phyloP scores from a whole-genome alignment of 1,284 basidiomycete genomes.

The Puccinia triticina region DNA sequence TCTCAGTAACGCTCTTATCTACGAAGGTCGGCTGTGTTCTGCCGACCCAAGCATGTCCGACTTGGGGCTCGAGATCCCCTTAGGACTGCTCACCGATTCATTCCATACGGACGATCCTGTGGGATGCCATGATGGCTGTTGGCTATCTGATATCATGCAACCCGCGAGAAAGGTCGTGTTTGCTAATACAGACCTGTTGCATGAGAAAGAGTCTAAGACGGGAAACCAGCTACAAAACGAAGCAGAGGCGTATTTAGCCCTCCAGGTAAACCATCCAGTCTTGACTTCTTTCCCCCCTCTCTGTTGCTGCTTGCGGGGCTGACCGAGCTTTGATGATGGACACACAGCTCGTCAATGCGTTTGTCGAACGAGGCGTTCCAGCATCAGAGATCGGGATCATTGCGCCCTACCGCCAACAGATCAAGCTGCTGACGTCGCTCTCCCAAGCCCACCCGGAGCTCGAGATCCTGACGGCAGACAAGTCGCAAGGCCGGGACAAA shows the following conservation, averaged over 20 bases:
- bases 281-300: not conserved
- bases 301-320: not conserved
- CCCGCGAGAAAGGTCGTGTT: conserved; percentile 77
- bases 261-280: conserved; percentile 23
- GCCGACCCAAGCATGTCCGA: conserved; percentile 74
- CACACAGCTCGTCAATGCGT: conserved; percentile 67
- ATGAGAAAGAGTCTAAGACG: conserved; percentile 76
- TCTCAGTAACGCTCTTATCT: conserved; percentile 86
- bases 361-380: conserved; percentile 70
- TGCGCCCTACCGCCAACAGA: conserved; percentile 90
- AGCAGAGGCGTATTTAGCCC: conserved; percentile 69
- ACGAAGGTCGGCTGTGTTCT: conserved; percentile 75
- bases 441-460: conserved; percentile 64
- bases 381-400: conserved; percentile 81
- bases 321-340: not conserved
- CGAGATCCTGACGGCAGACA: conserved; percentile 92
- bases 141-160: conserved; percentile 70
- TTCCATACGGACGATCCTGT: not conserved
- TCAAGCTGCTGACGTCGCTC: conserved; percentile 75
- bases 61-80: conserved; percentile 67
- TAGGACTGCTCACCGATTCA: not conserved
- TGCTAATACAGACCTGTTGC: conserved; percentile 82
- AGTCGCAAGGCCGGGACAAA: conserved; percentile 94
- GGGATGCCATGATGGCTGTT: conserved; percentile 64
- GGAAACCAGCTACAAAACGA: conserved; percentile 88